Evolutionary conservation across 2,329 filamentous ascomycete species (phyloP).

Genomic region (Seiridium cupressi): DNA sequence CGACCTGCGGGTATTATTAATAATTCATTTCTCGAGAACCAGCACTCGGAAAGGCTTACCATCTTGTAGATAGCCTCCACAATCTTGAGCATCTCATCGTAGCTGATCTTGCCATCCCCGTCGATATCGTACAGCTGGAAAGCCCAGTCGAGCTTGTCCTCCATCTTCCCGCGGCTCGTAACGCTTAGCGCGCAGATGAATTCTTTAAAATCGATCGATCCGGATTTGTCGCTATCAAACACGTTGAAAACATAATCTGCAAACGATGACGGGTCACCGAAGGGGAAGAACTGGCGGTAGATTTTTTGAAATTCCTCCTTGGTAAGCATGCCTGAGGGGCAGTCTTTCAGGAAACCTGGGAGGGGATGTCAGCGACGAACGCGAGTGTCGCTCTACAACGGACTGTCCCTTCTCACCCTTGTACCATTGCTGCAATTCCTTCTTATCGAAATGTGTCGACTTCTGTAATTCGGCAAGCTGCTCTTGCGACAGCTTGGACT

Average conservation of each 20-base stretch:
- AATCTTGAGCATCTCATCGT: slow-evolving; percentile 98
- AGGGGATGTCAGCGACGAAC: not conserved
- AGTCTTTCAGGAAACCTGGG: slow-evolving; percentile 94
- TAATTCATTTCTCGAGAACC: not conserved
- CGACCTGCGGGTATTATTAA: slow-evolving; percentile 61
- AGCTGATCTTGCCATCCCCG: slow-evolving; percentile 97
- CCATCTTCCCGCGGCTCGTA: slow-evolving; percentile 96
- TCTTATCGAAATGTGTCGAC: slow-evolving; percentile 98
- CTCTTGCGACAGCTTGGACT: slow-evolving; percentile 96
- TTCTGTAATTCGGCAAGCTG: slow-evolving; percentile 94
- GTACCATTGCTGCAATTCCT: slow-evolving; percentile 99
- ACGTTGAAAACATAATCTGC: slow-evolving; percentile 99
- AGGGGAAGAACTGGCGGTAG: slow-evolving; percentile 98
- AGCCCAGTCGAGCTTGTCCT: slow-evolving; percentile 98
- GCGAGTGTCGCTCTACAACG: not conserved
- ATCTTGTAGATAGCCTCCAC: slow-evolving; percentile 99
- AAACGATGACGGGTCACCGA: slow-evolving; percentile 94
- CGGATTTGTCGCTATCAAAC: slow-evolving; percentile 95
- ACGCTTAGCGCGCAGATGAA: slow-evolving; percentile 98
- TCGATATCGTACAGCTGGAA: slow-evolving; percentile 99
- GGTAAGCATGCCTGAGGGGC: slow-evolving; percentile 91
- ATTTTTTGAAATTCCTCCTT: slow-evolving; percentile 99
- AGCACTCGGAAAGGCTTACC: slow-evolving; percentile 50
- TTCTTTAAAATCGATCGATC: slow-evolving; percentile 98
- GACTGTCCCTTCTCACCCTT: slow-evolving; percentile 64